Evolutionary conservation across 2,329 filamentous ascomycete species (phyloP).

Genomic region (Fusarium sp.): DNA sequence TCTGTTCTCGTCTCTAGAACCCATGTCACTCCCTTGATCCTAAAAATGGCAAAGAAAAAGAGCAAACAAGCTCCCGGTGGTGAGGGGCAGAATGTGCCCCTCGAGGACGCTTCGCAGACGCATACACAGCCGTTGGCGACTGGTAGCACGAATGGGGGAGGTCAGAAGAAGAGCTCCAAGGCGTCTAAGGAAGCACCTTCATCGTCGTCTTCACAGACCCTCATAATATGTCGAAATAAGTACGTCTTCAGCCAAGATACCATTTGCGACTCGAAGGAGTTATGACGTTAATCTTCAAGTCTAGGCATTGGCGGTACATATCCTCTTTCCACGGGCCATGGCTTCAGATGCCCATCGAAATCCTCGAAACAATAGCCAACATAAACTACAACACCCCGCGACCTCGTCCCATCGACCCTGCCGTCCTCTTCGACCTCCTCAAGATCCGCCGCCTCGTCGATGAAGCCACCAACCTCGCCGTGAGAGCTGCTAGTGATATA

Average conservation of each 20-base stretch:
- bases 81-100: slow-evolving; percentile 30
- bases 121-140: slow-evolving; percentile 23
- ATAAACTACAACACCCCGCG: slow-evolving; percentile 81
- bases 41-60: slow-evolving; percentile 60
- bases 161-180: slow-evolving; percentile 29
- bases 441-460: slow-evolving; percentile 85
- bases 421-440: slow-evolving; percentile 83
- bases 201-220: slow-evolving; percentile 24
- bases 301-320: slow-evolving; percentile 85
- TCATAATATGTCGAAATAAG: slow-evolving; percentile 71
- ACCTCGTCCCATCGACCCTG: slow-evolving; percentile 81
- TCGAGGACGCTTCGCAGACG: slow-evolving; percentile 14
- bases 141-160: slow-evolving; percentile 9
- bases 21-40: slow-evolving; percentile 7
- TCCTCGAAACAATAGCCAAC: slow-evolving; percentile 81
- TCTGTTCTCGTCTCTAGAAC: neutral
- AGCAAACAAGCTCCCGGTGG: slow-evolving; percentile 58
- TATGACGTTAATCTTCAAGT: slow-evolving; percentile 26
- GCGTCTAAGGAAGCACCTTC: slow-evolving; percentile 16
- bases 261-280: slow-evolving; percentile 1
- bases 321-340: slow-evolving; percentile 86
- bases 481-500: slow-evolving; percentile 79
- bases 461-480: slow-evolving; percentile 80
- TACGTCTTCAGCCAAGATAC: slow-evolving; percentile 55
- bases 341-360: slow-evolving; percentile 81